Evolutionary conservation across 2,329 filamentous ascomycete species (phyloP).

Genomic region (Aspergillus sp.): DNA sequence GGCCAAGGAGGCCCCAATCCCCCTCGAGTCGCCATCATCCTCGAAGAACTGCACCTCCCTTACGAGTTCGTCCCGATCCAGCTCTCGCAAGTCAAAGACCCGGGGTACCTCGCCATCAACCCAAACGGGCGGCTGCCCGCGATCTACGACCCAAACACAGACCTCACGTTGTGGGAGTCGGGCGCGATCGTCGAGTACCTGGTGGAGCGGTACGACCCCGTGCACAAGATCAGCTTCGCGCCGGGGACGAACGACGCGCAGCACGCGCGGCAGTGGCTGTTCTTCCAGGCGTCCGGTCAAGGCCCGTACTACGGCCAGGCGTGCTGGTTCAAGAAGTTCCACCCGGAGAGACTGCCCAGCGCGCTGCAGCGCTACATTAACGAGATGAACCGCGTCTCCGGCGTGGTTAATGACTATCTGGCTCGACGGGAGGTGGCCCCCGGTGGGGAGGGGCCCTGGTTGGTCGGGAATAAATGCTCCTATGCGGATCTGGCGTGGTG

Average conservation of each 20-base stretch:
- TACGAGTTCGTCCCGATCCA: constrained; percentile 19
- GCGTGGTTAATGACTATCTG: constrained; percentile 43
- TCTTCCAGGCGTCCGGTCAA: constrained; percentile 45
- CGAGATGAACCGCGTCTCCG: constrained; percentile 43
- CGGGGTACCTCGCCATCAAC: constrained; percentile 18
- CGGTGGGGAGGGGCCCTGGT: constrained; percentile 20
- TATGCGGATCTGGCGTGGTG: constrained; percentile 44
- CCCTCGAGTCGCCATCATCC: constrained; percentile 27
- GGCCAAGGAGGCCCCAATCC: constrained; percentile 20
- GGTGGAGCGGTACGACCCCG: constrained; percentile 41
- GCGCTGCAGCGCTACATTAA: constrained; percentile 44
- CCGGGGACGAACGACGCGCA: constrained; percentile 28
- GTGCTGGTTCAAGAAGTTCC: constrained; percentile 40
- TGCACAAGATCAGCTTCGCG: constrained; percentile 30
- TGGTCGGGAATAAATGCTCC: constrained; percentile 43
- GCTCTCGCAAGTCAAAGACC: constrained; percentile 24
- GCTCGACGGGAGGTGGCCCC: constrained; percentile 18
- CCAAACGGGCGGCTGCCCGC: constrained; percentile 30
- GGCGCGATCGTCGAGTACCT: constrained; percentile 45
- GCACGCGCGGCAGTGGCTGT: constrained; percentile 39
- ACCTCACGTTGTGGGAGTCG: constrained; percentile 41
- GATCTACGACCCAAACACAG: constrained; percentile 31
- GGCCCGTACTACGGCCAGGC: constrained; percentile 49
- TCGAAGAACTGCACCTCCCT: constrained; percentile 26
- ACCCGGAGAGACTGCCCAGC: constrained; percentile 40